Evolutionary conservation across 2,329 filamentous ascomycete genomes (phyloP).

Genomic region (Aspergillus japonicus): DNA sequence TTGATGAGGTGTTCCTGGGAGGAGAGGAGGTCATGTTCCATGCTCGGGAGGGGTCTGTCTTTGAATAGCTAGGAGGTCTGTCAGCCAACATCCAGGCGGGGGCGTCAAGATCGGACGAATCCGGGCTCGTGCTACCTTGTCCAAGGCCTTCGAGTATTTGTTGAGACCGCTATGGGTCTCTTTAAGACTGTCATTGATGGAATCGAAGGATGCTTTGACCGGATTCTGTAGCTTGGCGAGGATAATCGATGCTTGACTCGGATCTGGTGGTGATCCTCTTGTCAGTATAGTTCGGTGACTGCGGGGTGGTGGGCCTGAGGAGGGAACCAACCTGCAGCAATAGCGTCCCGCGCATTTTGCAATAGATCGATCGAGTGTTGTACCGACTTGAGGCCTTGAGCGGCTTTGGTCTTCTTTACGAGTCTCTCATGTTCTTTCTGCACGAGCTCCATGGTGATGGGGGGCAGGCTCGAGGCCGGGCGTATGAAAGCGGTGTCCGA

Average conservation of each 20-base stretch:
- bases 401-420: conserved; percentile 66
- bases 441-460: conserved; percentile 59
- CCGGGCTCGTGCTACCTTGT: conserved; percentile 58
- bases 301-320: background rate
- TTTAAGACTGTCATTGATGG: conserved; percentile 76
- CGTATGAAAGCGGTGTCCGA: conserved; percentile 27
- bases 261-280: conserved; percentile 50
- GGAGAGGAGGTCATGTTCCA: conserved; percentile 76
- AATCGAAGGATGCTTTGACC: conserved; percentile 75
- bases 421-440: conserved; percentile 74
- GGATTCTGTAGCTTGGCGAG: conserved; percentile 85
- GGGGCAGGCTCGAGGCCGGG: background rate
- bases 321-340: conserved; percentile 62
- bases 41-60: conserved; percentile 67
- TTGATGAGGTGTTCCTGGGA: conserved; percentile 77
- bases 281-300: conserved; percentile 6
- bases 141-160: conserved; percentile 79
- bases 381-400: conserved; percentile 72
- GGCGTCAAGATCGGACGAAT: background rate
- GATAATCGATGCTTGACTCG: conserved; percentile 68
- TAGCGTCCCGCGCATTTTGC: conserved; percentile 67
- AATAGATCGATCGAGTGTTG: conserved; percentile 80
- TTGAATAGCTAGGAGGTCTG: conserved; percentile 59
- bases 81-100: background rate
- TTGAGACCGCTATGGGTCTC: conserved; percentile 79